Evolutionary conservation across 305 asterid species (phyloP), one percentile per base, ranked within the genome.

Genomic region (Ajuga reptans): DNA sequence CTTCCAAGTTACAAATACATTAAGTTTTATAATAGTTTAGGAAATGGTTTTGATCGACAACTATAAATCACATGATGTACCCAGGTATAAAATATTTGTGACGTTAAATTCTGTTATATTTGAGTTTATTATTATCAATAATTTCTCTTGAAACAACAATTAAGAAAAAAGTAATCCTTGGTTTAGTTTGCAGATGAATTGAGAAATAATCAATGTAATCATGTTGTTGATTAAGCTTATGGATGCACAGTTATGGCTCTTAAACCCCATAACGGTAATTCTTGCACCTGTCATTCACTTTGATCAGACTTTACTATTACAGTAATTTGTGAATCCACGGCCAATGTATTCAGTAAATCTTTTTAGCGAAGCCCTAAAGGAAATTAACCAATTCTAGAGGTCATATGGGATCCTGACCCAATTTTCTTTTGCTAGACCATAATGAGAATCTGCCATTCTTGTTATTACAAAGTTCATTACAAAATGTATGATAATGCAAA

Each of bases 371-470:
- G 60, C 16, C 37, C 50, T 12, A 0, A 15, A 14, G 42, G 43
- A 27, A 39, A 34, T 0, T 6, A 3, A 39, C 45, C 27, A 0
- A 46, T 29, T 12, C 47, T 47, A 33, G 47, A 49, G 59, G 7
- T 33, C 58, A 17, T 55, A 56, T 27, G 29, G 45, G 73, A 68
- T 43, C 33, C 33, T 33, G 12, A 27, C 47, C 60, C 27, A 21
- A 11, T 66, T 50, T 50, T 54, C 65, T 50, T 37, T 54, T 68
- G 54, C 64, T 68, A 67, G 64, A 14, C 29, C 41, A 68, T 54
- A 39, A 68, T 2, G 3, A 34, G 53, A 55, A 55, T 24, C 41
- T 46, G 10, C 55, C 66, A 24, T 55, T 42, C 73, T 68, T 55
- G 66, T 33, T 17, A 31, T 31, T n/a, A 9, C 11, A 2, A 61